A percentile compares a stretch with the other conserved stretches of the same genome.
phyloP scores from a whole-genome alignment of 2,329 filamentous ascomycete species.

The Diplocarpon mali region DNA sequence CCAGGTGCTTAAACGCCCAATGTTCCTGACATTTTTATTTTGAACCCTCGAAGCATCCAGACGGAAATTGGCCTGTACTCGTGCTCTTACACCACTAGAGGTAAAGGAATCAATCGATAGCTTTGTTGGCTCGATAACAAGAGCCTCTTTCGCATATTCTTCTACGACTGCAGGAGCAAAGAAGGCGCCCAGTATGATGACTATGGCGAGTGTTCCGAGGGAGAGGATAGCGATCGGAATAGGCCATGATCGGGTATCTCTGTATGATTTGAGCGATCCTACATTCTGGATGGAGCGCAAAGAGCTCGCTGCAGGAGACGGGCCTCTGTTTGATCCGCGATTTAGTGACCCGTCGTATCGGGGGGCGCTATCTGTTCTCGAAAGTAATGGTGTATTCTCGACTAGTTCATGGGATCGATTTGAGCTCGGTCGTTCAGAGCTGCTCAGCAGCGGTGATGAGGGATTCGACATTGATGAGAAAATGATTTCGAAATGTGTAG shows the following conservation, averaged over 20 bases:
- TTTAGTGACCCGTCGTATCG: conserved; percentile 25
- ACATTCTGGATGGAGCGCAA: conserved; percentile 27
- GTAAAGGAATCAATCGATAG: conserved; percentile 82
- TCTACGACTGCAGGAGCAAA: conserved; percentile 70
- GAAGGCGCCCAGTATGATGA: conserved; percentile 70
- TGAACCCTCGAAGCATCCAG: conserved; percentile 69
- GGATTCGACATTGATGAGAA: conserved; percentile 23
- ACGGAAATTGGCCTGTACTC: conserved; percentile 70
- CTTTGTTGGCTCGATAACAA: conserved; percentile 71
- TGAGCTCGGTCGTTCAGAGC: conserved; percentile 17
- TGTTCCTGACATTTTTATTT: conserved; percentile 57
- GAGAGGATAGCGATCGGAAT: conserved; percentile 62
- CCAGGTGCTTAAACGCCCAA: conserved; percentile 72
- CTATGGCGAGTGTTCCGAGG: conserved; percentile 50
- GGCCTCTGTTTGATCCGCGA: conserved; percentile 12
- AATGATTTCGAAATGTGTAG: not conserved
- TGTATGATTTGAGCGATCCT: conserved; percentile 23
- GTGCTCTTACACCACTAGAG: conserved; percentile 61
- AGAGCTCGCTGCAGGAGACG: conserved; percentile 28
- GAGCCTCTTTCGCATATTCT: conserved; percentile 75
- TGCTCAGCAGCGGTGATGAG: conserved; percentile 21
- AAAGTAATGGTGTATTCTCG: conserved; percentile 29
- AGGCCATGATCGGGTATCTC: conserved; percentile 52
- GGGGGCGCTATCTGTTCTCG: conserved; percentile 20
- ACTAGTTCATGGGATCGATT: conserved; percentile 16